These are phyloP conservation scores for Poa pratensis DNA, from an alignment of 176 grass and related monocot species.

Conservation along the genomic window DNA sequence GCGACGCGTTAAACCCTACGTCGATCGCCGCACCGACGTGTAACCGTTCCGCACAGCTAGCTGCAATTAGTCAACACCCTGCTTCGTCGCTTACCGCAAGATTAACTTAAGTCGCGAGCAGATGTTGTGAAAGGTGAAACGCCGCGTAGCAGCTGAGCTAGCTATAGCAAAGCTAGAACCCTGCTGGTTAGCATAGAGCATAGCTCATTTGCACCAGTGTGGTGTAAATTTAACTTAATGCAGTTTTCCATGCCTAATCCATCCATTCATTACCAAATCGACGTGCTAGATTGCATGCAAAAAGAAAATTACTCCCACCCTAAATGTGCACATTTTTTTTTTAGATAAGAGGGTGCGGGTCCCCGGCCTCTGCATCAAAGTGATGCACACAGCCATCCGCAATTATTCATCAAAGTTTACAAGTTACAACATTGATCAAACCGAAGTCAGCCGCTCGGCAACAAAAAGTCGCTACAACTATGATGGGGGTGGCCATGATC, in stretches of 20 bases:
- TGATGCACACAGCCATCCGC: too few relatives aligned
- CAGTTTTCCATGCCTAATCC: not conserved
- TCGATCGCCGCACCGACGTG: not conserved
- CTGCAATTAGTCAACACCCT: not conserved
- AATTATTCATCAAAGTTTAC: too few relatives aligned
- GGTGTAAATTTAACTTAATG: not conserved
- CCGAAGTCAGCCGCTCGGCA: too few relatives aligned
- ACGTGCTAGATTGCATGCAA: not conserved
- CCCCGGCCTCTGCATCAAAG: too few relatives aligned
- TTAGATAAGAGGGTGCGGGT: too few relatives aligned
- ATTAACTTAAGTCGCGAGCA: not conserved
- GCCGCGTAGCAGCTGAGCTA: not conserved
- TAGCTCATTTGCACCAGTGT: not conserved
- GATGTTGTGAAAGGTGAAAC: not conserved
- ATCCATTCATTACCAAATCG: not conserved
- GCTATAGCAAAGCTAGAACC: not conserved
- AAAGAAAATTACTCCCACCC: not conserved
- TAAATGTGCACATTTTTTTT: not conserved
- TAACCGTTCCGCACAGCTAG: not conserved
- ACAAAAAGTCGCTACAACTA: not conserved
- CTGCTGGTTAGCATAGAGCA: not conserved
- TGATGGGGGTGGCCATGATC: too few relatives aligned
- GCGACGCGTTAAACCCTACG: constrained; percentile 31
- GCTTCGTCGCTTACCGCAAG: not conserved
- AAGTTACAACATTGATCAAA: too few relatives aligned